Conservation (phyloP, 2,329 filamentous ascomycete species). For the Diaporthe vexans region DNA sequence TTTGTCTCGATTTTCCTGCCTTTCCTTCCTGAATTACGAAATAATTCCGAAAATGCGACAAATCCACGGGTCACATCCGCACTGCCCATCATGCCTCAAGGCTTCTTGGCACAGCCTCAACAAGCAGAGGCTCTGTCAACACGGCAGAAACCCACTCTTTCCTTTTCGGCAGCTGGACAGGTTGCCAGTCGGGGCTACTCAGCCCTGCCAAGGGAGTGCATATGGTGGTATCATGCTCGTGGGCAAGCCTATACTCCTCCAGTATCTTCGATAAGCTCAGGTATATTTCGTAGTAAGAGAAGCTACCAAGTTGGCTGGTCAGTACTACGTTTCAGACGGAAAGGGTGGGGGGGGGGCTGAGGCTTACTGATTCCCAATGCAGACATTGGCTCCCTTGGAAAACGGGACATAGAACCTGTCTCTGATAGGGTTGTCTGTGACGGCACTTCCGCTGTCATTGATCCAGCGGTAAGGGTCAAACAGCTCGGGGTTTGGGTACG, state of each 20-base stretch:
- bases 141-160: conserved; percentile 46
- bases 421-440: conserved; percentile 40
- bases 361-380: conserved; percentile 49
- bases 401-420: conserved; percentile 50
- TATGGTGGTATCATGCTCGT: neutral
- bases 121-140: conserved; percentile 15
- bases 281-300: conserved; percentile 37
- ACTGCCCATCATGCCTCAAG: neutral
- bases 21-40: too few relatives aligned
- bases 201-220: conserved; percentile 13
- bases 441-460: conserved; percentile 31
- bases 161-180: conserved; percentile 43
- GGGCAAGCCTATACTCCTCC: neutral
- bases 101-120: neutral
- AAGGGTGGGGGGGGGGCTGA: too few relatives aligned
- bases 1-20: too few relatives aligned
- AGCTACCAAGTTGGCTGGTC: neutral
- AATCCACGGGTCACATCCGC: too few relatives aligned
- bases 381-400: conserved; percentile 48
- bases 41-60: too few relatives aligned
- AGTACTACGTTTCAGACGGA: neutral
- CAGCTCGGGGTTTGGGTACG: conserved; percentile 45
- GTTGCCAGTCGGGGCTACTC: conserved; percentile 39
- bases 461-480: conserved; percentile 49
- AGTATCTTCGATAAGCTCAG: conserved; percentile 19